Conservation (phyloP, 768 basidiomycete species). For the Sporobolomyces phaffii region DNA sequence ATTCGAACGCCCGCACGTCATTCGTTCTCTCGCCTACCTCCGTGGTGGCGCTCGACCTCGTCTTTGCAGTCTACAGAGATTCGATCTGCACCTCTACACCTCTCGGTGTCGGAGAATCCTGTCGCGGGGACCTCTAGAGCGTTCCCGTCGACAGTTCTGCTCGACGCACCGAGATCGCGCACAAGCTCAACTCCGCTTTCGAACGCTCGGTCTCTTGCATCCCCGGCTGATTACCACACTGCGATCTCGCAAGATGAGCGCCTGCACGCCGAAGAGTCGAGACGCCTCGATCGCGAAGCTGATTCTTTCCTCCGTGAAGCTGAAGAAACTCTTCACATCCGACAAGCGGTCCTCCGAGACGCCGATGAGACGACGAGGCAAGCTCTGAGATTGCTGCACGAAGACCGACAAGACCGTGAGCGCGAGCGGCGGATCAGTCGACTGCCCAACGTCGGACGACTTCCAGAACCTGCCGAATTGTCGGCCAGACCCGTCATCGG, state of each 20-base stretch:
- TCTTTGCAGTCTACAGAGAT: not conserved
- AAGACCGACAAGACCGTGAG: not conserved
- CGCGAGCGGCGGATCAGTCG: not conserved
- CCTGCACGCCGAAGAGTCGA: not conserved
- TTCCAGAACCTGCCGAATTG: not conserved
- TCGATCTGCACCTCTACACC: not conserved
- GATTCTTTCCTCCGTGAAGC: constrained; percentile 12
- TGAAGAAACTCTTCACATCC: not conserved
- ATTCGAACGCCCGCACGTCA: not conserved
- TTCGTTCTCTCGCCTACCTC: constrained; percentile 4
- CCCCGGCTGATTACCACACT: not conserved
- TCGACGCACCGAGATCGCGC: too few species aligned
- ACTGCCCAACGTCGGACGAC: not conserved
- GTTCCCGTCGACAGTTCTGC: not conserved
- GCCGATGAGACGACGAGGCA: constrained; percentile 11
- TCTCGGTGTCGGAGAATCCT: not conserved
- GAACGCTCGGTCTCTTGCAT: not conserved
- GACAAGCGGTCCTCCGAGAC: constrained; percentile 2
- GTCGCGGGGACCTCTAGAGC: not conserved
- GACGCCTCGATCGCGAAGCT: not conserved
- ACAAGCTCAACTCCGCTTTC: too few species aligned
- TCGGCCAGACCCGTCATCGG: not conserved
- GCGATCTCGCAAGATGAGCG: constrained; percentile 1
- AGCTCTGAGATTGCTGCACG: not conserved
- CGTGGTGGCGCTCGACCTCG: not conserved